Evolutionary conservation across 345 rosid species (phyloP), one percentile per base, ranked within the genome.

Genomic region (Gossypium rotundifolium): DNA sequence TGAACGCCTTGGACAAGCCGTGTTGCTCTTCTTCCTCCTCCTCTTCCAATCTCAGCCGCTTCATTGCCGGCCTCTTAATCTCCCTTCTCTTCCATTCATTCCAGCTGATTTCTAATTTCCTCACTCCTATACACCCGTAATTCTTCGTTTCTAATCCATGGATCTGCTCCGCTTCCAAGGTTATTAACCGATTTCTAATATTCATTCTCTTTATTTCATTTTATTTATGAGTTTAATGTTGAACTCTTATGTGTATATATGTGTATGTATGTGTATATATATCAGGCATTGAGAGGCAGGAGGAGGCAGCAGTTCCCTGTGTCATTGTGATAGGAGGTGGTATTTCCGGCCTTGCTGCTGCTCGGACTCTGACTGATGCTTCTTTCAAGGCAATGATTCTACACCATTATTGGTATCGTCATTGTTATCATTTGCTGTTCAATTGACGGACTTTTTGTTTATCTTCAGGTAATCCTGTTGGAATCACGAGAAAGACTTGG

Each of bases 401-500:
- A 23, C 20, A 20, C 7, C n/a, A 2, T 52, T 52, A 7, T 52
- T 52, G 20, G 17, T 33, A 5, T 33, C 5, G 7, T 33, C 1
- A 33, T 33, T 33, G 40, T 33, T 63, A 2, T n/a, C 18, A 3
- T 40, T 38, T 64, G 23, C 16, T 17, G 1, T 38, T n/a, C 18
- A 40, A 2, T 49, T 13, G 42, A 16, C 9, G 11, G 51, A 58
- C 62, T 22, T 33, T 45, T 45, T 63, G 1, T 38, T 38, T n/a
- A 33, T 78, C 14, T 62, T 23, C 67, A 91, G 97, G 98, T 93
- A 66, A 80, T 80, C 57, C 77, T 93, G 78, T 85, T 89, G 33
- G 98, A 94, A 83, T 94, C 98, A 42, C 87, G 97, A 1, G 84
- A 91, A 73, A 85, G 98, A 81, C 85, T 91, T 74, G 98, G 98